Evolutionary conservation across 176 grass and related monocot species (phyloP), one percentile per base, ranked within the genome.

Genomic region (Aegilops sharonensis): DNA sequence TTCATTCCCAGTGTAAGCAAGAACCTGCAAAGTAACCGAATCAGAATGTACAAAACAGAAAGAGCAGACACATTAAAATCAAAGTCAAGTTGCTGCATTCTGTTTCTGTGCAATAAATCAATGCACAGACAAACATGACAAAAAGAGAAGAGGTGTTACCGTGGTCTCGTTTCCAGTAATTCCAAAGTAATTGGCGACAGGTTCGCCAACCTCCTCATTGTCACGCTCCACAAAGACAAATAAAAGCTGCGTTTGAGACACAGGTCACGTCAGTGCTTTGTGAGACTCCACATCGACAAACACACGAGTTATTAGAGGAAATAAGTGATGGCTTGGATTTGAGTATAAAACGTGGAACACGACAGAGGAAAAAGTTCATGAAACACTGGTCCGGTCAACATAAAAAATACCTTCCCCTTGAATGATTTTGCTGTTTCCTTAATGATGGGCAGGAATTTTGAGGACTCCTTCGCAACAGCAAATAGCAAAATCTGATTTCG

Each of bases 181-280:
- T 69, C 94, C 97, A 42, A 99, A 99, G 92, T 99, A 96, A 60
- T 93, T 88, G 67, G 90, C 93, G 82, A 99, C 92, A 81, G 92
- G 97, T 86, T 91, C 92, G 36, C 97, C 97, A 85, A 96, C 79
- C 78, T 99, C 89, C 75, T 94, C 87, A 47, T 91, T 82, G 73
- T 99, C 94, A 61, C 89, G 88, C 78, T 93, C 97, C 90, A 99
- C 97, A 79, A 73, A 96, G 27, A 99, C 83, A 94, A 99, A 99
- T 73, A 99, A 85, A 47, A 99, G 79, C 97, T 97, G 83, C 90
- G 91, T 29, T 76, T 29, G 42, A 72, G 57, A 50, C 39, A 70
- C 31, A 71, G 7, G 29, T 36, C 24, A 71, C 81, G 31, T 75
- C 35, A 63, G 60, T 45, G 17, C 65, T 70, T 66, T n/a, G 67